Evolutionary conservation across 1,284 basidiomycete species (phyloP).

Genomic region (Boletus smithii): DNA sequence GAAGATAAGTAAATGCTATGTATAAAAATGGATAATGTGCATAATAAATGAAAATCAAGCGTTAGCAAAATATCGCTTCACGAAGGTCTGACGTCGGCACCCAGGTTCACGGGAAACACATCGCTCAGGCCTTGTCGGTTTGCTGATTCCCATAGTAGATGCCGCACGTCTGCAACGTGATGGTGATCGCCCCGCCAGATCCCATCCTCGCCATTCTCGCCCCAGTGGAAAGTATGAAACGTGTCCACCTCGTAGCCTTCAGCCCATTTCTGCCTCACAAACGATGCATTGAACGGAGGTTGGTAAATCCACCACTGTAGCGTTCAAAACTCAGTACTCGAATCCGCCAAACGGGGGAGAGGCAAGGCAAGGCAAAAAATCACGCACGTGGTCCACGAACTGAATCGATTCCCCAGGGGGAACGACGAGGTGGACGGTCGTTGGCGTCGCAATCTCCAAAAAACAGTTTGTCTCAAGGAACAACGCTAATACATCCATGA

Average conservation of each 20-base stretch:
- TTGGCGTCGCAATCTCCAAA: slow-evolving; percentile 48
- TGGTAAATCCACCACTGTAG: slow-evolving; percentile 49
- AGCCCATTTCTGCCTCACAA: slow-evolving; percentile 45
- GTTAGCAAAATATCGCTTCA: background rate
- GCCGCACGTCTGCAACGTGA: slow-evolving; percentile 38
- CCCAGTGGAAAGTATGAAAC: slow-evolving; percentile 51
- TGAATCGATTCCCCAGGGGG: slow-evolving; percentile 40
- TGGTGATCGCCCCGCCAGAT: slow-evolving; percentile 37
- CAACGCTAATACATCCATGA: slow-evolving; percentile 40
- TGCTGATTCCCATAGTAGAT: slow-evolving; percentile 39
- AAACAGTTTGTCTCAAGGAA: slow-evolving; percentile 50
- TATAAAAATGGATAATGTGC: too few species aligned
- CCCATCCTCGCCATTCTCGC: slow-evolving; percentile 36
- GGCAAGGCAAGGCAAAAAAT: background rate
- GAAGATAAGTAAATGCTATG: too few species aligned
- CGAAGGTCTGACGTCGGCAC: background rate
- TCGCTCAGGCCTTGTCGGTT: slow-evolving; percentile 34
- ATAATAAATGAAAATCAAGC: too few species aligned
- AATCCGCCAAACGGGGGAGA: background rate
- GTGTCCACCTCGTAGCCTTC: slow-evolving; percentile 47
- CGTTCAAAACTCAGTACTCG: background rate
- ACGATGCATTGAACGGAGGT: slow-evolving; percentile 44
- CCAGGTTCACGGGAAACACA: slow-evolving; percentile 19
- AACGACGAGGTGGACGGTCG: slow-evolving; percentile 41
- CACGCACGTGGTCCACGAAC: slow-evolving; percentile 46